Evolutionary conservation across 768 basidiomycete genomes (phyloP).

Genomic region (Lactifluus echinatus): DNA sequence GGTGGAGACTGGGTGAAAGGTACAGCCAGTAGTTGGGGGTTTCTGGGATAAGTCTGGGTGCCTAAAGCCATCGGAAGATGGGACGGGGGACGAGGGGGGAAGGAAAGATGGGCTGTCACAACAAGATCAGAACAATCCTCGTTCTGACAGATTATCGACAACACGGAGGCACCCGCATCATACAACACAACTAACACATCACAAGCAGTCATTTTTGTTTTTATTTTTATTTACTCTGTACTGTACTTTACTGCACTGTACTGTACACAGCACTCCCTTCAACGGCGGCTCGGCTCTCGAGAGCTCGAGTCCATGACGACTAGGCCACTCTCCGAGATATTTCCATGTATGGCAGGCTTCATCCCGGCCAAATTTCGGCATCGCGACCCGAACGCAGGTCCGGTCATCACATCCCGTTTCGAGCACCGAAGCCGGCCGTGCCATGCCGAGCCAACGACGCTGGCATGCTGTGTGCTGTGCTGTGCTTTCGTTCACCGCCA

Average conservation of each 20-base stretch:
- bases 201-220: too few species aligned
- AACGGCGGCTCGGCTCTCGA: too few species aligned
- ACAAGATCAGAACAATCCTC: constrained; percentile 12
- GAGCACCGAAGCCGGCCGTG: not conserved
- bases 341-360: not conserved
- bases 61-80: constrained; percentile 9
- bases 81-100: not conserved
- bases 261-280: too few species aligned
- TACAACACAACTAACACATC: not conserved
- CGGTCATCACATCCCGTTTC: not conserved
- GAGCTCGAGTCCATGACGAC: not conserved
- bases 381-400: not conserved
- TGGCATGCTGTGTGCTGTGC: not conserved
- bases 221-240: too few species aligned
- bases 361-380: not conserved
- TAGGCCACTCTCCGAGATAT: not conserved
- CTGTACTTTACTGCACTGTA: too few species aligned
- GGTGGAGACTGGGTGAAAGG: constrained; percentile 10
- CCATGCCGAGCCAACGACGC: not conserved
- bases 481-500: not conserved
- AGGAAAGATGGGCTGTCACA: too few species aligned
- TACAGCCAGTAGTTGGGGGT: not conserved
- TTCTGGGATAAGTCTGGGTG: constrained; percentile 12
- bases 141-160: constrained; percentile 3
- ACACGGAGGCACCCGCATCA: not conserved